A percentile compares a stretch with the other conserved stretches of the same genome.
Evolutionary conservation across 1,284 basidiomycete genomes (phyloP).

Genomic region (Uromyces viciae-fabae): DNA sequence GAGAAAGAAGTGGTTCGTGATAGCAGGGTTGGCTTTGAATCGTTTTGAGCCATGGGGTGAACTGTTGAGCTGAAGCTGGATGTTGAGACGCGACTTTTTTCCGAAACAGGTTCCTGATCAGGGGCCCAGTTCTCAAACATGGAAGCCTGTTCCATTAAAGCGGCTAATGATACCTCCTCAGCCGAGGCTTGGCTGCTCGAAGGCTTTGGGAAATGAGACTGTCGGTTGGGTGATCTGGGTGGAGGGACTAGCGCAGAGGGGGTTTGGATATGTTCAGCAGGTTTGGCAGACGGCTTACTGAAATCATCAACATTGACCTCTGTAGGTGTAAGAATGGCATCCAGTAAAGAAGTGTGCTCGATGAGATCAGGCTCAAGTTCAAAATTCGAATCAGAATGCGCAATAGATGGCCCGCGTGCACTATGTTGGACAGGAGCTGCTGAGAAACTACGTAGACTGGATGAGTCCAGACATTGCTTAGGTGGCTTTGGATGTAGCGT

Average conservation of each 20-base stretch:
- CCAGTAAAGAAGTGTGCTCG: conserved; percentile 34
- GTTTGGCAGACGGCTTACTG: neutral
- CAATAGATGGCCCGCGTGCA: neutral
- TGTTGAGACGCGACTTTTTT: neutral
- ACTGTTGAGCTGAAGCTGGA: neutral
- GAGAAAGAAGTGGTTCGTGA: neutral
- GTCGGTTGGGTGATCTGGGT: neutral
- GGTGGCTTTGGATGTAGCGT: neutral
- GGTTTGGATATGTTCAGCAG: neutral
- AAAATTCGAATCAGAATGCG: conserved; percentile 22
- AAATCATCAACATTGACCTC: neutral
- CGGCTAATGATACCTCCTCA: conserved; percentile 33
- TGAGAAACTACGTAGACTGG: neutral
- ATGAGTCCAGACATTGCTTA: neutral
- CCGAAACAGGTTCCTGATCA: neutral
- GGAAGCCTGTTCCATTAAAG: conserved; percentile 36
- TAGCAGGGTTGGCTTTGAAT: neutral
- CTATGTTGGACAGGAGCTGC: neutral
- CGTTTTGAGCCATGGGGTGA: neutral
- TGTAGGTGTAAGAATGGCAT: conserved; percentile 31
- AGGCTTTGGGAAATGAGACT: neutral
- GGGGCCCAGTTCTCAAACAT: conserved; percentile 41
- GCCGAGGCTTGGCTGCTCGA: neutral
- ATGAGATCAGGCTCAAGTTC: conserved; percentile 39
- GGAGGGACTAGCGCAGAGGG: neutral